phyloP scores from a whole-genome alignment of 441 rosid species.

The Omphalea diandra region DNA sequence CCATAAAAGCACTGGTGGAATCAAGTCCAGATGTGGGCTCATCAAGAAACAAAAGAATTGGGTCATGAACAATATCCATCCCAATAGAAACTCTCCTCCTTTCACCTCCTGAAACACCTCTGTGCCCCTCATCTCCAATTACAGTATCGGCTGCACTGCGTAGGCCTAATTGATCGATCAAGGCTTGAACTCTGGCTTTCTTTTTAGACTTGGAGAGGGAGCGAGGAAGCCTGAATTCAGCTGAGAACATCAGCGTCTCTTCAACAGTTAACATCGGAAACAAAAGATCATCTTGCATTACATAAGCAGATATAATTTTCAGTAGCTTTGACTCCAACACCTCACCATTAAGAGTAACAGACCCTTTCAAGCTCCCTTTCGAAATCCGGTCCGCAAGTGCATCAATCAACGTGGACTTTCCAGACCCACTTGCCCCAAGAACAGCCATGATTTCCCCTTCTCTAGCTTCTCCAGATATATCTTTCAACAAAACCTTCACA shows the following conservation, averaged over 20 bases:
- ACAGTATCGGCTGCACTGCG: constrained; percentile 66
- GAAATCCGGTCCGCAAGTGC: constrained; percentile 68
- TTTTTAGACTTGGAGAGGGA: constrained; percentile 56
- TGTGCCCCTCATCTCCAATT: constrained; percentile 76
- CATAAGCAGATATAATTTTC: constrained; percentile 86
- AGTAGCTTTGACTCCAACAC: constrained; percentile 59
- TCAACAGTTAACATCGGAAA: constrained; percentile 87
- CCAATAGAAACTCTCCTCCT: constrained; percentile 78
- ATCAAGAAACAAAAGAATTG: constrained; percentile 69
- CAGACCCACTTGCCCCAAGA: constrained; percentile 77
- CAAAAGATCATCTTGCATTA: constrained; percentile 86
- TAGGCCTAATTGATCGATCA: constrained; percentile 66
- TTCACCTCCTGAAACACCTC: constrained; percentile 81
- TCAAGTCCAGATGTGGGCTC: constrained; percentile 81
- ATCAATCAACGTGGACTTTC: constrained; percentile 72
- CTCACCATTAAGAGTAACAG: constrained; percentile 70
- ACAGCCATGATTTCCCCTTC: constrained; percentile 85
- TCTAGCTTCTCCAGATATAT: constrained; percentile 55
- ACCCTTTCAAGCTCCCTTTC: constrained; percentile 62
- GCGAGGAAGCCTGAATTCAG: constrained; percentile 73
- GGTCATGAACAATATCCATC: constrained; percentile 68
- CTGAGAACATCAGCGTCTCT: constrained; percentile 79
- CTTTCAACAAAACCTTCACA: constrained; percentile 49
- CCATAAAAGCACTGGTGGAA: constrained; percentile 77
- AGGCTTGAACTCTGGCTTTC: constrained; percentile 61